Conservation (phyloP, 495 filamentous ascomycete genomes). For the Tuber umbilicatum region DNA sequence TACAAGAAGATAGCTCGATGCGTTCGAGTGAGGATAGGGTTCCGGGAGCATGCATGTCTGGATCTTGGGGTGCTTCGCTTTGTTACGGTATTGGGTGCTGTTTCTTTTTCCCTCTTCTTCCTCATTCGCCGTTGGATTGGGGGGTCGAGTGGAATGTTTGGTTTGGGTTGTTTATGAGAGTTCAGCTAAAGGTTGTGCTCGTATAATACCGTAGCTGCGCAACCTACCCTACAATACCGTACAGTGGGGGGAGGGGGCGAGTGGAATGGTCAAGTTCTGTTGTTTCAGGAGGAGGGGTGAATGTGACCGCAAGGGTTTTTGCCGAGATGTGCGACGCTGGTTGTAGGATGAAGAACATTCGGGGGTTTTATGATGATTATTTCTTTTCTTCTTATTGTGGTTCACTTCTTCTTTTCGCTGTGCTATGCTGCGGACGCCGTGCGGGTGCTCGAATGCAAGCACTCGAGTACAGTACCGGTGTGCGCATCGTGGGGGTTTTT, state of each 20-base stretch:
- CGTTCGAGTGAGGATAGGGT: background rate
- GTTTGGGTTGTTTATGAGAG: background rate
- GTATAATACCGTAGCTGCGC: background rate
- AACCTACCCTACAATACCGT: background rate
- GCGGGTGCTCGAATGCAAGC: no score
- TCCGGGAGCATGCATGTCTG: background rate
- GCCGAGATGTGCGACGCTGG: background rate
- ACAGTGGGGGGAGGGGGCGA: background rate
- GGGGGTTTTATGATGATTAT: background rate
- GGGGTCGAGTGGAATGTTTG: background rate
- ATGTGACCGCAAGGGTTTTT: background rate
- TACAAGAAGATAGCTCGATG: background rate
- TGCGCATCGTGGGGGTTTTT: background rate
- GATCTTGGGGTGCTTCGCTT: background rate
- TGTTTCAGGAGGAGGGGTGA: constrained; percentile 1
- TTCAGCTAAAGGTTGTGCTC: background rate
- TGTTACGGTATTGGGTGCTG: constrained; percentile 1
- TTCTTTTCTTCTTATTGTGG: background rate
- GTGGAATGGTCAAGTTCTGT: background rate
- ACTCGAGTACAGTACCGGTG: background rate
- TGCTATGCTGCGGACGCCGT: no score
- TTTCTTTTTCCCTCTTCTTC: no score
- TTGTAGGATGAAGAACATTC: background rate
- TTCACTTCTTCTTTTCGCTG: background rate
- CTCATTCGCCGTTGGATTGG: background rate